Conservation (phyloP, 140 eudicot species). For the Oenanthe javanica region DNA sequence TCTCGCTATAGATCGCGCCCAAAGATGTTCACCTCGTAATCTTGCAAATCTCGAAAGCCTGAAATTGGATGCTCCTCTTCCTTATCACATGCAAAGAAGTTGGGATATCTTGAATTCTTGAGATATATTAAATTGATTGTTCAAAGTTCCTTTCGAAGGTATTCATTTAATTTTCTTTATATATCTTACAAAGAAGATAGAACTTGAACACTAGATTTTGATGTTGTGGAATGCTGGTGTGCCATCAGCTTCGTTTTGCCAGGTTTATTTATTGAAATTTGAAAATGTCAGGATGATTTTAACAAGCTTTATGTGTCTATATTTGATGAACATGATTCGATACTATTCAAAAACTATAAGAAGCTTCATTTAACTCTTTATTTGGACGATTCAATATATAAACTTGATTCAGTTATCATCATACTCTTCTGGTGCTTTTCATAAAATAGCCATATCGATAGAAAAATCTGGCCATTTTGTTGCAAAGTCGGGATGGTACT, state of each 20-base stretch:
- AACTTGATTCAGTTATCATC: background rate
- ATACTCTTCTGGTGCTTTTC: background rate
- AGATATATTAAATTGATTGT: background rate
- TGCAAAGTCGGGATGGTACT: background rate
- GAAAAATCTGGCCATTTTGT: background rate
- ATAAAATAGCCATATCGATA: background rate
- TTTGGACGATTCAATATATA: background rate
- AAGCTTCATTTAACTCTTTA: background rate
- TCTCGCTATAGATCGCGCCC: slow-evolving; percentile 37
- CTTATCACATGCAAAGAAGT: slow-evolving; percentile 88
- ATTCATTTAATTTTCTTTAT: background rate
- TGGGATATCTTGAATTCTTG: slow-evolving; percentile 69
- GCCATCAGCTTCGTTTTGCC: background rate
- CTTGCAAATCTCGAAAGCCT: slow-evolving; percentile 40
- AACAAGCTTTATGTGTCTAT: background rate
- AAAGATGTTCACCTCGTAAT: slow-evolving; percentile 30
- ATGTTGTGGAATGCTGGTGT: background rate
- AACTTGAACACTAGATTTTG: background rate
- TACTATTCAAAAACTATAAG: background rate
- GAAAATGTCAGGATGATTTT: background rate
- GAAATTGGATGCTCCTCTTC: slow-evolving; percentile 65
- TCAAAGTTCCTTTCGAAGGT: background rate
- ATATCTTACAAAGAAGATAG: background rate
- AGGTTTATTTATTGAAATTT: background rate
- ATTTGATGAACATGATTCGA: background rate